These are phyloP conservation scores for Senecio squalidus DNA, from an alignment of 140 eudicot species.

Conservation along the genomic window DNA sequence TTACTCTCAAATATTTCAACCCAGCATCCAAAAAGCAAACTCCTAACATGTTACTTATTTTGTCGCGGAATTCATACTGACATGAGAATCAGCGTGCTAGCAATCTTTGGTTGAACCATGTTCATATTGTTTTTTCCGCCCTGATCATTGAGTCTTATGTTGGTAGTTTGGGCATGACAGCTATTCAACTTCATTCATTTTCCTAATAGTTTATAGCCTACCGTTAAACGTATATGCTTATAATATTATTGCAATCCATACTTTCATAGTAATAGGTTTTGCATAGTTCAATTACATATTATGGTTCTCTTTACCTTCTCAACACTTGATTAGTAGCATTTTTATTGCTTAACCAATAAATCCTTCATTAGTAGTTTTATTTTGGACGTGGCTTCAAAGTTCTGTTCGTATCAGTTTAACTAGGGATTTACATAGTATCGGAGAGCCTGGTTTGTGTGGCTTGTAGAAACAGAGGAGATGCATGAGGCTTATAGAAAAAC, in stretches of 20 bases:
- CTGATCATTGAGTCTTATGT: slow-evolving; percentile 3
- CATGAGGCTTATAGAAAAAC: no score
- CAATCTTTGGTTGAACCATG: not conserved
- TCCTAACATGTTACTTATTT: not conserved
- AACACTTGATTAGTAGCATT: not conserved
- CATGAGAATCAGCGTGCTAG: not conserved
- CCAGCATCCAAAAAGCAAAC: no score
- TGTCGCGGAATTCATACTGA: not conserved
- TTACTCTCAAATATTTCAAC: no score
- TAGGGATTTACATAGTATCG: no score
- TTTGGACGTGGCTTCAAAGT: no score
- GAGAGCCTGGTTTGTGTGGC: no score
- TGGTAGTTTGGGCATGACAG: not conserved
- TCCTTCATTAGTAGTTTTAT: no score
- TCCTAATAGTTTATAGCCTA: not conserved
- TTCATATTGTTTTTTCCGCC: not conserved
- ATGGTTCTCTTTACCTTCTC: not conserved
- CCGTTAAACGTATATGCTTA: slow-evolving; percentile 3
- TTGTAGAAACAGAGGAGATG: no score
- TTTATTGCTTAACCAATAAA: no score
- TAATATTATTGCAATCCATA: not conserved
- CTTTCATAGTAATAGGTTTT: not conserved
- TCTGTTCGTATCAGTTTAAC: no score
- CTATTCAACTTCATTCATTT: not conserved
- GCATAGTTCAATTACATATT: not conserved